Evolutionary conservation across 345 rosid species (phyloP).

Genomic region (Eutrema japonicum): DNA sequence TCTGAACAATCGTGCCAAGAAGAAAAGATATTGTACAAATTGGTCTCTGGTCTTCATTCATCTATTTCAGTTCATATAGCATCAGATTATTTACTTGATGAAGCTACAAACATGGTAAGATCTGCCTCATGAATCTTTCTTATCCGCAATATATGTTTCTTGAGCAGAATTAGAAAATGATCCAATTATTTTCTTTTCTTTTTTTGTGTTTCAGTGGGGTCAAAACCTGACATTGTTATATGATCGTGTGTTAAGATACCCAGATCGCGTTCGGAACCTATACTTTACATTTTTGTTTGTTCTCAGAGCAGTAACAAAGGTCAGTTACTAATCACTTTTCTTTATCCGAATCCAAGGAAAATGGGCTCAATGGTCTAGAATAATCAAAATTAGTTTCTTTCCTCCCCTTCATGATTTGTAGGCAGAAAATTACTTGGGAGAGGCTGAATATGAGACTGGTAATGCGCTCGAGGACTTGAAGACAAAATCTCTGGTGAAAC

Average conservation of each 20-base stretch:
- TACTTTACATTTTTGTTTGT: conserved; percentile 95
- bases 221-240: conserved; percentile 78
- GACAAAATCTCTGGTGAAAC: conserved; percentile 80
- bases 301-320: conserved; percentile 90
- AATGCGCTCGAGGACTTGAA: conserved; percentile 79
- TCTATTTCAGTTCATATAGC: conserved; percentile 92
- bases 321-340: conserved; percentile 40
- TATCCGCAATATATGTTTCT: neutral
- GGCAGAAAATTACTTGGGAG: conserved; percentile 82
- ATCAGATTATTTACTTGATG: conserved; percentile 87
- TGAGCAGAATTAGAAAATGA: conserved; percentile 14
- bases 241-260: conserved; percentile 81
- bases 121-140: conserved; percentile 7
- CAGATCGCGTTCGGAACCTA: conserved; percentile 84
- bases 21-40: conserved; percentile 81
- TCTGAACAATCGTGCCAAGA: conserved; percentile 81
- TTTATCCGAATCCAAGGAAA: conserved; percentile 2
- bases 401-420: conserved; percentile 40
- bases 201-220: conserved; percentile 81
- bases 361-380: conserved; percentile 6
- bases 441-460: conserved; percentile 86
- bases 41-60: conserved; percentile 97
- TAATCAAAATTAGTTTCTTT: conserved; percentile 7
- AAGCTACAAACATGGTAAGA: conserved; percentile 63
- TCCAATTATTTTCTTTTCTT: neutral